Base-by-base conservation (phyloP, 1,139 yeast species). In the Hansenula sp. region DNA sequence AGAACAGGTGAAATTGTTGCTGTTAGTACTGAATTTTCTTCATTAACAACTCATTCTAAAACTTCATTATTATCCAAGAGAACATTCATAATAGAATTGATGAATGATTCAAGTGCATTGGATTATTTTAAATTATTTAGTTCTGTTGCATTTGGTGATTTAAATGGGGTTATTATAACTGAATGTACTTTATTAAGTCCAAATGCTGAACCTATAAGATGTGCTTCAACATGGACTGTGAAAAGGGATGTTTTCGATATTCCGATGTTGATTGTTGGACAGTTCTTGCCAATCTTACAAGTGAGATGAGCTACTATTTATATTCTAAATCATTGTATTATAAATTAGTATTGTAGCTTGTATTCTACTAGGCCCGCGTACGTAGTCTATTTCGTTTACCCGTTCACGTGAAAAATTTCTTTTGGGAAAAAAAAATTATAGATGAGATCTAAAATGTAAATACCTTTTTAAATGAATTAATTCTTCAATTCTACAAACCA, bases 241-340 rank as follows among this genome's bases (percentile, higher is more conserved):
- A 87, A 87, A 53, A 69, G 96, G 50, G 97, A 90, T 62, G 79
- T 86, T 39, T 90, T 89, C 64, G 96, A 89, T 55, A 80, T 89
- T 40, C 97, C 97, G 13, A 82, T 89, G 92, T 80, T 89, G 80
- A 80, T 90, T 36, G 82, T 89, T 32, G 97, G 97, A 10, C 92
- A 88, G 56, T 89, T 89, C 56, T 62, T 89, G 42, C 96, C 96
- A 1, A 82, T 86, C 21, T 55, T 64, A 4, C 56, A 53, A 29
- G 59, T 52, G 2, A 55, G 47, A 37, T 53, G 36, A 37, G 9
- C 18, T 17, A 4, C 4, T 26, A 13, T 22, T 10, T 29, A 22
- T 18, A 20, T 19, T 16, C 16, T 14, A n/a, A 19, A 21, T 9
- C 22, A 12, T 26, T 14, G 16, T 33, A 16, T n/a, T 12, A 6